Base-by-base conservation (phyloP, 2,329 filamentous ascomycete species). In the Fusarium longipes region DNA sequence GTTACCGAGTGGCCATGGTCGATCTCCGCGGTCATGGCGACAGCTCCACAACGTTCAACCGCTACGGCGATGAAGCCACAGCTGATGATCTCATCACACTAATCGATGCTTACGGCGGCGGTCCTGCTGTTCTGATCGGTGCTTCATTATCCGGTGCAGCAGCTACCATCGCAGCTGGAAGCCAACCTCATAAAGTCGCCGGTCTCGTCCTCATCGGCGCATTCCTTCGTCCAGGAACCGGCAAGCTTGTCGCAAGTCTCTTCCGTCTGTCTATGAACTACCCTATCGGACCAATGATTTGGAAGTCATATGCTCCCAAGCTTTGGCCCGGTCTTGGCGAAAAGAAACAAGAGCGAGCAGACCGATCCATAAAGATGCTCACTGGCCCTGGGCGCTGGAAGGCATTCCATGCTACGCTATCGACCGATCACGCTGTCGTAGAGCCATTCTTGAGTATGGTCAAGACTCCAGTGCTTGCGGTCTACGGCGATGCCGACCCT, bases 21-120 rank as follows among this genome's bases (percentile, higher is more conserved):
- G 65, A 68, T 29, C 65, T 68, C 2, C 35, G 65, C 22, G 65
- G 65, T 2, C 65, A 68, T 10, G 64, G 64, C 6, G 64, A 68
- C 3, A 68, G 65, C 14, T 52, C 49, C 1, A 54, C 59, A 15
- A 57, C 51, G 0, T 68, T 68, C 8, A 64, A 45, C 1, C 32
- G 54, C 0, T 68, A 68, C 10, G 65, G 65, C 0, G 65, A 68
- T 1, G 64, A 68, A 18, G 59, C 65, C 0, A 68, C 58, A 1
- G 65, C 65, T 0, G 54, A 61, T 2, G 65, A 68, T 18, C 54
- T 65, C 2, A 30, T 68, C 1, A 60, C 42, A 1, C 8, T 68
- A 1, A 61, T 68, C 1, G 59, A 67, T 1, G 17, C 48, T 11
- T 51, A 61, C 1, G 58, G 65, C 0, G 65, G 63, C 2, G 62